These are phyloP conservation scores for Chaetothyriales sp. DNA, from an alignment of 2,329 filamentous ascomycete genomes.

Conservation along the genomic window DNA sequence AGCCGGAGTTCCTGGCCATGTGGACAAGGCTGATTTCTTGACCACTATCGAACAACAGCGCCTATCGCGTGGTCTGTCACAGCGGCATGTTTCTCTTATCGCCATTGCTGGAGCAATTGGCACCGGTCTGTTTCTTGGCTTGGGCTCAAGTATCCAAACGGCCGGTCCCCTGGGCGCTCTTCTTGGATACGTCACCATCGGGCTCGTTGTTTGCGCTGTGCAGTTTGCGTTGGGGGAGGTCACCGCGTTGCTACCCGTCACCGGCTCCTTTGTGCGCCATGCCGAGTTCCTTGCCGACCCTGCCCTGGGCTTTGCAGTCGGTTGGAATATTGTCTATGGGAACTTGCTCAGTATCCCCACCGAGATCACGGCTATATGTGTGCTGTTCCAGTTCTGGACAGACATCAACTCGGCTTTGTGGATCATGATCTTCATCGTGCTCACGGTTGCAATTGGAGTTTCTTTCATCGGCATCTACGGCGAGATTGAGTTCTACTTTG, in stretches of 20 bases:
- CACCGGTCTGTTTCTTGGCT: conserved; percentile 38
- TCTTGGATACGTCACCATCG: conserved; percentile 36
- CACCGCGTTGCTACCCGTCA: conserved; percentile 36
- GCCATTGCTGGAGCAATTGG: conserved; percentile 32
- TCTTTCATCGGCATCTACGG: conserved; percentile 27
- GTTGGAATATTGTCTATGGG: conserved; percentile 33
- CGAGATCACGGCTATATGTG: conserved; percentile 48
- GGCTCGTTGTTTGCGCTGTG: conserved; percentile 35
- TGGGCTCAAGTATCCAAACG: conserved; percentile 35
- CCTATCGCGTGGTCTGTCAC: conserved; percentile 30
- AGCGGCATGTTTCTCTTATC: conserved; percentile 32
- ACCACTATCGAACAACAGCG: conserved; percentile 32
- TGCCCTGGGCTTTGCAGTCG: conserved; percentile 33
- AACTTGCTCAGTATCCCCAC: conserved; percentile 40
- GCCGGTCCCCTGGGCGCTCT: conserved; percentile 37
- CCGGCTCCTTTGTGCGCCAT: conserved; percentile 36
- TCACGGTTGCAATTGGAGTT: conserved; percentile 24
- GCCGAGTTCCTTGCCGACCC: conserved; percentile 38
- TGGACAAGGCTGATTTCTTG: conserved; percentile 12
- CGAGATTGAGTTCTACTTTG: conserved; percentile 41
- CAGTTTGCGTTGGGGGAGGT: conserved; percentile 39
- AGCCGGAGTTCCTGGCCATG: background rate
- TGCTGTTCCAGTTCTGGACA: conserved; percentile 50
- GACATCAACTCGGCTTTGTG: conserved; percentile 34
- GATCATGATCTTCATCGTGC: conserved; percentile 26